Conservation (phyloP, 164 flowering plant genomes). For the Akebia trifoliata region DNA sequence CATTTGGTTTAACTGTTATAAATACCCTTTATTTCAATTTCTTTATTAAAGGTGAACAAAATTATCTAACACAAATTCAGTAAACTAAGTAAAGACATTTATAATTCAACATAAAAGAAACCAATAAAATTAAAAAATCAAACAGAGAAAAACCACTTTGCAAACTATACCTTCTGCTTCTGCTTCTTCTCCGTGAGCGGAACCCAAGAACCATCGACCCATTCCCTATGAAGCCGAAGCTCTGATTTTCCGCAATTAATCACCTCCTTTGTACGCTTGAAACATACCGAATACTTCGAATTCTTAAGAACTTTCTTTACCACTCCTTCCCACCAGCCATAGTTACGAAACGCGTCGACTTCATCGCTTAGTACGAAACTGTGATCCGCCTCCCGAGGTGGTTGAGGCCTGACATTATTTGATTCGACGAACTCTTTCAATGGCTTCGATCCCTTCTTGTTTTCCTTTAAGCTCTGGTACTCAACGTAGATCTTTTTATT, state of each 20-base stretch:
- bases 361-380: constrained; percentile 19
- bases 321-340: constrained; percentile 48
- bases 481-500: constrained; percentile 19
- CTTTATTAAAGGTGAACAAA: too few relatives aligned
- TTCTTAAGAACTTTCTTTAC: constrained; percentile 13
- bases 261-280: constrained; percentile 26
- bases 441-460: constrained; percentile 13
- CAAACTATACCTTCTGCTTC: background rate
- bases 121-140: too few relatives aligned
- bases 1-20: too few relatives aligned
- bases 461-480: constrained; percentile 20
- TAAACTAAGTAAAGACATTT: too few relatives aligned
- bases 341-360: constrained; percentile 38
- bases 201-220: constrained; percentile 34
- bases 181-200: constrained; percentile 18
- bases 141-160: too few relatives aligned
- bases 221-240: constrained; percentile 33
- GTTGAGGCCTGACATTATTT: constrained; percentile 23
- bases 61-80: too few relatives aligned
- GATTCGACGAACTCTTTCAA: constrained; percentile 23
- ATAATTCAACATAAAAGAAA: too few relatives aligned
- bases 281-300: constrained; percentile 24
- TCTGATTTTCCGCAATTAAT: constrained; percentile 12
- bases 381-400: constrained; percentile 23
- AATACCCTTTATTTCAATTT: too few relatives aligned